phyloP scores from a whole-genome alignment of 495 filamentous ascomycete genomes.

The Penicillium malachiteum region DNA sequence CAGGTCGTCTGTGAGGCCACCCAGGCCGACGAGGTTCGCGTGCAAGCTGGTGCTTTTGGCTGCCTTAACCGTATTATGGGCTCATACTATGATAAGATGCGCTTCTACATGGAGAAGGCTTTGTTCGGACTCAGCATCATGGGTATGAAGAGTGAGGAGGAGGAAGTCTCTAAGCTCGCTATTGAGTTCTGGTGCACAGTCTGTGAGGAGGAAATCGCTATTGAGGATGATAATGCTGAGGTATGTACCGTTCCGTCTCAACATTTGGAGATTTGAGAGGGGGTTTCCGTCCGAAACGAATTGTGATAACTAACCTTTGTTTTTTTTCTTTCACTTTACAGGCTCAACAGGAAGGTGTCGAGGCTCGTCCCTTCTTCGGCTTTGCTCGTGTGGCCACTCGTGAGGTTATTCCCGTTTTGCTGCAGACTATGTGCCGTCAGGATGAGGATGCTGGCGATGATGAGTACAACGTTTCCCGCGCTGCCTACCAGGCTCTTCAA shows the following conservation, averaged over 20 bases:
- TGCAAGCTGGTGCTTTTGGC: constrained; percentile 93
- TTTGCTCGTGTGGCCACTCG: constrained; percentile 85
- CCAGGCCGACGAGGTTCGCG: constrained; percentile 80
- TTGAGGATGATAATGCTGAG: constrained; percentile 93
- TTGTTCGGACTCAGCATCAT: constrained; percentile 97
- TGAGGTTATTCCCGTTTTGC: constrained; percentile 89
- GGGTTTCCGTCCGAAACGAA: too few relatives aligned
- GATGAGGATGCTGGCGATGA: constrained; percentile 96
- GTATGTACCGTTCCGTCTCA: constrained; percentile 42
- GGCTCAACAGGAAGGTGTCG: constrained; percentile 67
- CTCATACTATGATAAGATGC: constrained; percentile 98
- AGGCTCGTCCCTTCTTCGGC: constrained; percentile 85
- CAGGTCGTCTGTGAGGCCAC: constrained; percentile 99
- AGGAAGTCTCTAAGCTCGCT: constrained; percentile 95
- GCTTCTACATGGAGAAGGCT: constrained; percentile 99
- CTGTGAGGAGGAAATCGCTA: constrained; percentile 95
- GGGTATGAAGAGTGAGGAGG: constrained; percentile 97
- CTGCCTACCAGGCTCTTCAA: constrained; percentile 93
- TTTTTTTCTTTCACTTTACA: constrained; percentile 9
- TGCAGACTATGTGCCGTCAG: constrained; percentile 88
- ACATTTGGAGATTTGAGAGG: background rate
- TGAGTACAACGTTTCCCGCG: constrained; percentile 94
- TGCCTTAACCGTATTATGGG: constrained; percentile 98
- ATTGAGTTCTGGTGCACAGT: constrained; percentile 99
- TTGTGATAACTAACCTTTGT: background rate